These are phyloP conservation scores for Mallotus repandus DNA, from an alignment of 441 rosid species.

Conservation along the genomic window DNA sequence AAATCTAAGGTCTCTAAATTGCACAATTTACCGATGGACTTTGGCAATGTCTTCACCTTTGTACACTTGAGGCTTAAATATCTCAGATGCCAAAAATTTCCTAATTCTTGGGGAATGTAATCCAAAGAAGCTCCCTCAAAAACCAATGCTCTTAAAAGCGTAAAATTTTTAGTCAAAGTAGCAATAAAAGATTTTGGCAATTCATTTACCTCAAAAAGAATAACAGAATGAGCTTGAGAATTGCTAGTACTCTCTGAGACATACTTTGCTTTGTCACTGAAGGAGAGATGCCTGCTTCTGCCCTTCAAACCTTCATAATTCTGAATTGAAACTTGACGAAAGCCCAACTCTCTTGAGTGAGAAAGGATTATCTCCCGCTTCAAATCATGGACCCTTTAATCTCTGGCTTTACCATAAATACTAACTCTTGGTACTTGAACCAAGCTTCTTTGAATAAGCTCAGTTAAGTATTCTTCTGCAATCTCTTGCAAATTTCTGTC, in stretches of 20 bases:
- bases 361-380: too few relatives aligned
- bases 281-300: too few relatives aligned
- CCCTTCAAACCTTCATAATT: too few relatives aligned
- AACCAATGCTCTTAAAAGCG: background rate
- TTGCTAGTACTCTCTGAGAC: background rate
- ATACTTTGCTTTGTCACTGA: too few relatives aligned
- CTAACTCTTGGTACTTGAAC: too few relatives aligned
- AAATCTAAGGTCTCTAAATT: background rate
- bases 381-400: too few relatives aligned
- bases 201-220: background rate
- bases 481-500: too few relatives aligned
- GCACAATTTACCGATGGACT: background rate
- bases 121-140: background rate
- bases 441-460: too few relatives aligned
- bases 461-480: too few relatives aligned
- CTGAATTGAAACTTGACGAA: too few relatives aligned
- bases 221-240: background rate
- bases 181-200: background rate
- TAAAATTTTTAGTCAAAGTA: background rate
- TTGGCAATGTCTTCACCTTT: background rate
- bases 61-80: background rate
- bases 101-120: background rate
- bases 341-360: too few relatives aligned
- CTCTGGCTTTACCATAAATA: too few relatives aligned
- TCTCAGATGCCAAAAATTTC: slow-evolving; percentile 1